These are phyloP conservation scores for Fomitopsis betulina DNA, from an alignment of 1,284 basidiomycete species.

Conservation along the genomic window DNA sequence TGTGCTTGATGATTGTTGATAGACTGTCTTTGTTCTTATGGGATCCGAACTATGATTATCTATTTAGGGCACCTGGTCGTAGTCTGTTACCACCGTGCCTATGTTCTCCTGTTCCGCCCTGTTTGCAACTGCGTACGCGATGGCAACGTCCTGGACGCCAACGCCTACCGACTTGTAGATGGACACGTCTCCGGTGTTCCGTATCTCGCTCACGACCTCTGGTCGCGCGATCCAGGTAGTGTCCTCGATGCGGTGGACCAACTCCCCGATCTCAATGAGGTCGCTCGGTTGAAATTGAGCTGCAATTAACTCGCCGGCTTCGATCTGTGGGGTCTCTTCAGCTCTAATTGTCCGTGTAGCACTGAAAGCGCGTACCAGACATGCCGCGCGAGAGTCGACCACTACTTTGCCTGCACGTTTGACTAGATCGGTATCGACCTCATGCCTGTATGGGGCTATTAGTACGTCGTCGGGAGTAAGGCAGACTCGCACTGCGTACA, in stretches of 20 bases:
- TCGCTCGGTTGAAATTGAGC: constrained; percentile 35
- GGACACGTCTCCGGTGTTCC: constrained; percentile 43
- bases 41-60: constrained; percentile 1
- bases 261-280: constrained; percentile 59
- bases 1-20: neutral
- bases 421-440: constrained; percentile 61
- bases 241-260: constrained; percentile 30
- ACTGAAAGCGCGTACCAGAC: constrained; percentile 28
- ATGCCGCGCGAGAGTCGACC: constrained; percentile 73
- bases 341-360: no score
- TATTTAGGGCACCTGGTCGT: constrained; percentile 25
- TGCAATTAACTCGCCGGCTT: constrained; percentile 76
- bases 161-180: constrained; percentile 80
- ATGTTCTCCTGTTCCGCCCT: constrained; percentile 33
- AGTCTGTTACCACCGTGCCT: constrained; percentile 35
- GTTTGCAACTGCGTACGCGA: constrained; percentile 45
- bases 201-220: constrained; percentile 27
- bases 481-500: constrained; percentile 35
- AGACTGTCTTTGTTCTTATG: neutral
- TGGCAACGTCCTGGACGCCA: constrained; percentile 72
- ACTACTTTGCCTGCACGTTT: constrained; percentile 46
- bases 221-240: constrained; percentile 12
- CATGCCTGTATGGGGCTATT: constrained; percentile 32
- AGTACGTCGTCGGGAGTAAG: neutral
- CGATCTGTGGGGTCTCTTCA: constrained; percentile 26